Base-by-base conservation (phyloP, 257 asterid species). In the Rubia yunnanensis region DNA sequence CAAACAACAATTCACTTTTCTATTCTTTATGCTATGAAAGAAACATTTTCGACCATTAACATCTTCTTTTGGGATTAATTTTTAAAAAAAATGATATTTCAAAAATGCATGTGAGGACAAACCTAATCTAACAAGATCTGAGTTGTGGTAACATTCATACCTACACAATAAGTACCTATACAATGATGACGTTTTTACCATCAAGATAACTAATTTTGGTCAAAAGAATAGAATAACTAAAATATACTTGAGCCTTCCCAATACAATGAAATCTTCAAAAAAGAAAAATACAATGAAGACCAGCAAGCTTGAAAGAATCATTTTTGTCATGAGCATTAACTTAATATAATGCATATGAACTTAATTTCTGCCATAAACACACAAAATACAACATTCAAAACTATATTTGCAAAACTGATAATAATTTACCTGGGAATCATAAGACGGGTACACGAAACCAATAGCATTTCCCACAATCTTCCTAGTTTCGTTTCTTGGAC, bases 381-480 rank as follows among this genome's bases (percentile, higher is more conserved):
- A 61, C 6, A 9, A 18, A n/a, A 13, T 9, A 8, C 11, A 35
- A 65, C 27, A 36, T 39, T 27, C 10, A 50, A 60, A 66, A 17
- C 57, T 32, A 11, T 57, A 26, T 17, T 17, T 5, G 32, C 57
- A 54, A 62, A 57, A 4, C 17, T 6, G 13, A 50, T 8, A 48
- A 48, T 30, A 60, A 46, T 76, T 64, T 73, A 92, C 99, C 97
- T 79, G 86, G 24, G 65, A 56, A 64, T 64, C 65, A 55, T 55
- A 75, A 65, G 69, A 70, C 22, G 89, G 84, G 58, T 87, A 89
- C 50, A 56, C 78, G 67, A 73, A 92, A 65, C 81, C 78, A 72
- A 78, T 60, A 23, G 82, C 77, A 72, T 77, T 83, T 61, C 89
- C 86, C 73, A 71, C 72, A 59, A 41, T 70, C 73, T 67, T 79